Evolutionary conservation across 2,329 filamentous ascomycete genomes (phyloP).

Genomic region (Blastomyces percursus): DNA sequence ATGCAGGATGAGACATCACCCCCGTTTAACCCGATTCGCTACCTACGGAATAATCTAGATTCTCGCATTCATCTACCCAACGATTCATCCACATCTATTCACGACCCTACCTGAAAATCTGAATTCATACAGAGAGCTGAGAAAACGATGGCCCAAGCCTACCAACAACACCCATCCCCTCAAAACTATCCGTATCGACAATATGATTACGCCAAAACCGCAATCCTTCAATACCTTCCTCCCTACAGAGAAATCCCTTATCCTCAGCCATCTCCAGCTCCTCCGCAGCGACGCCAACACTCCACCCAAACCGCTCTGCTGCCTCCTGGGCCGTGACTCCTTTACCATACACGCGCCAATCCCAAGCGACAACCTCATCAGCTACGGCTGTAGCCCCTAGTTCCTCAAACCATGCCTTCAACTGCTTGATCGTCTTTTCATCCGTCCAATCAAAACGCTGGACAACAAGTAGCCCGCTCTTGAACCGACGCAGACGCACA

Average conservation of each 20-base stretch:
- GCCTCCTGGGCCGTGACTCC: slow-evolving; percentile 84
- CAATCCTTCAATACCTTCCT: slow-evolving; percentile 81
- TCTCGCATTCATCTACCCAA: background rate
- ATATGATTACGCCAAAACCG: slow-evolving; percentile 81
- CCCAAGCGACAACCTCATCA: slow-evolving; percentile 56
- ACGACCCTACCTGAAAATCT: background rate
- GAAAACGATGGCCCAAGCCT: background rate
- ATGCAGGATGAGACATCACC: background rate
- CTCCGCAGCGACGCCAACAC: slow-evolving; percentile 86
- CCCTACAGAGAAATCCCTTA: slow-evolving; percentile 71
- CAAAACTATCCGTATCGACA: slow-evolving; percentile 13
- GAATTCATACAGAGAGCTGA: slow-evolving; percentile 5
- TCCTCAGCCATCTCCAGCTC: slow-evolving; percentile 98
- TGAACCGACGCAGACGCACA: slow-evolving; percentile 76
- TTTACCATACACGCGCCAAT: slow-evolving; percentile 65
- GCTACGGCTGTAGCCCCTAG: slow-evolving; percentile 56
- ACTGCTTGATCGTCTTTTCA: slow-evolving; percentile 68
- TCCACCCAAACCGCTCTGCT: slow-evolving; percentile 90
- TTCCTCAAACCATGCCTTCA: slow-evolving; percentile 67
- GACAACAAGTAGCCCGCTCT: slow-evolving; percentile 86
- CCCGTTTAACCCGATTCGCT: background rate
- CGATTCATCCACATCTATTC: background rate
- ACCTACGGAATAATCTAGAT: background rate
- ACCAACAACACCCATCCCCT: slow-evolving; percentile 5
- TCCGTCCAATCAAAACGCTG: slow-evolving; percentile 82